These are phyloP conservation scores for Reticulascus tulasneorum DNA, from an alignment of 2,329 filamentous ascomycete species.

Conservation along the genomic window DNA sequence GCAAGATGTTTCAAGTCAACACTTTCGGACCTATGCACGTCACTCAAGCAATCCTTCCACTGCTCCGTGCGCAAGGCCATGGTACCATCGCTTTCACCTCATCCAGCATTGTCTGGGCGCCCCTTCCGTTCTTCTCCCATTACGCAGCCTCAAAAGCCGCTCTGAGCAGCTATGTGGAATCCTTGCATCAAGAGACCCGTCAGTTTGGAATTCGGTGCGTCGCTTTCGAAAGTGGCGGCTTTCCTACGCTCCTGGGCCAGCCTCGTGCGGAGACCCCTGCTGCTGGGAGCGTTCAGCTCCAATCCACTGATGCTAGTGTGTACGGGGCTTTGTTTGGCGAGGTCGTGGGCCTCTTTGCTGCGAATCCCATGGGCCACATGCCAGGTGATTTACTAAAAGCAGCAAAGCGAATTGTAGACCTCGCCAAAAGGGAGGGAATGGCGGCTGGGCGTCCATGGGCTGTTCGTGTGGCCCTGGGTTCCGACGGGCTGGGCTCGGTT, in stretches of 20 bases:
- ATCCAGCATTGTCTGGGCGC: constrained; percentile 12
- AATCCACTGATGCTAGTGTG: constrained; percentile 6
- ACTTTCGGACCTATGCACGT: constrained; percentile 22
- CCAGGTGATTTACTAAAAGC: constrained; percentile 21
- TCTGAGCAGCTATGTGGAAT: constrained; percentile 17
- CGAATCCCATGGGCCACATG: constrained; percentile 17
- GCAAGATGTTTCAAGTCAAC: constrained; percentile 22
- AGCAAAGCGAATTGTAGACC: constrained; percentile 19
- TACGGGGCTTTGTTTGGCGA: constrained; percentile 19
- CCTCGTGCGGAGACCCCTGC: constrained; percentile 15
- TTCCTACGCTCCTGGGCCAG: constrained; percentile 9
- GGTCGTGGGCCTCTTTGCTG: constrained; percentile 18
- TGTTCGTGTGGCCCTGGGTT: constrained; percentile 24
- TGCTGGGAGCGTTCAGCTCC: constrained; percentile 11
- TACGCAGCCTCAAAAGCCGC: constrained; percentile 24
- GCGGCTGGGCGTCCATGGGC: constrained; percentile 20
- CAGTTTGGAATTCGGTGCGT: constrained; percentile 1
- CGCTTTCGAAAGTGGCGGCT: constrained; percentile 8
- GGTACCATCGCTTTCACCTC: constrained; percentile 25
- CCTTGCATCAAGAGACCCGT: not conserved
- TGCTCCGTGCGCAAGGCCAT: constrained; percentile 19
- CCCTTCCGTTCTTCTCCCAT: constrained; percentile 18
- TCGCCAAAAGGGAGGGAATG: constrained; percentile 23
- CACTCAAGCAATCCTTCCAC: constrained; percentile 22
- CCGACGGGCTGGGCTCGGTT: constrained; percentile 21